A percentile compares a stretch with the other conserved stretches of the same genome.
Evolutionary conservation across 306 rosid species (phyloP).

Genomic region (Quercus berberidifolia): DNA sequence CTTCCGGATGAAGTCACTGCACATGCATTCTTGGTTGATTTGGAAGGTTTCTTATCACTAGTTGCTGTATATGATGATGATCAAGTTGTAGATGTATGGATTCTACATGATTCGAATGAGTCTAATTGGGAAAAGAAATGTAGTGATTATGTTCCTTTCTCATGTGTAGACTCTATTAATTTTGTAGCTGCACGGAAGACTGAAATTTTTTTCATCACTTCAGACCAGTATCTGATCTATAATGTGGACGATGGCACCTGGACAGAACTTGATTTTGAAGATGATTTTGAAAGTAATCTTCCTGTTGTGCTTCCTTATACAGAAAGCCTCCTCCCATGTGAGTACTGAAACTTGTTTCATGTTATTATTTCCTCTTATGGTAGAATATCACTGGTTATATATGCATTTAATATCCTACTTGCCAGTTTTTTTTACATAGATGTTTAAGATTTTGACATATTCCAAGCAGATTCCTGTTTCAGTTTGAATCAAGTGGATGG

Average conservation of each 20-base stretch:
- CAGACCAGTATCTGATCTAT: background rate
- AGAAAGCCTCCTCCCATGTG: constrained; percentile 29
- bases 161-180: constrained; percentile 1
- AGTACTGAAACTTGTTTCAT: background rate
- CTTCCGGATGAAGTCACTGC: constrained; percentile 13
- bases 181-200: constrained; percentile 11
- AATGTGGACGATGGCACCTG: background rate
- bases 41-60: constrained; percentile 22
- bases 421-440: background rate
- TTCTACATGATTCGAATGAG: background rate
- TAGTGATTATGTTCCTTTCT: constrained; percentile 2
- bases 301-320: constrained; percentile 11
- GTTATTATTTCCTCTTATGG: background rate
- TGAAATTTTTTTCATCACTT: constrained; percentile 22
- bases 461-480: background rate
- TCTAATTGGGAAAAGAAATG: constrained; percentile 18
- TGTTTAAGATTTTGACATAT: background rate
- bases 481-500: background rate
- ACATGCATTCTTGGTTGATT: constrained; percentile 14
- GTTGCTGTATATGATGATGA: constrained; percentile 14
- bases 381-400: background rate
- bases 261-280: background rate
- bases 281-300: background rate
- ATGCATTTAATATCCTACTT: background rate
- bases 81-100: constrained; percentile 6